phyloP scores from a whole-genome alignment of 2,329 filamentous ascomycete genomes.

The Pseudonectria foliicola region DNA sequence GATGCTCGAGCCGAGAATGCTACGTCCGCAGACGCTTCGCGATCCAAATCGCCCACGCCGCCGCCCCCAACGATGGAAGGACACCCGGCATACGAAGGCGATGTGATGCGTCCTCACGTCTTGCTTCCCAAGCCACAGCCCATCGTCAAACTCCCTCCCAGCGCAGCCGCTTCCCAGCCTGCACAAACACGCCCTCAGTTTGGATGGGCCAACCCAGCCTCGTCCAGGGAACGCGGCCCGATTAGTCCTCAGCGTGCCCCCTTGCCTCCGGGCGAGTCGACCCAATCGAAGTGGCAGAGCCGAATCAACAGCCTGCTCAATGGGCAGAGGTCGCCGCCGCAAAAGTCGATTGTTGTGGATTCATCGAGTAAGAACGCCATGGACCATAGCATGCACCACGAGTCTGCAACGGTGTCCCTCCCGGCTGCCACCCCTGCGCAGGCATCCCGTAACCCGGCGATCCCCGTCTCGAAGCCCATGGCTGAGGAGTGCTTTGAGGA shows the following conservation, averaged over 20 bases:
- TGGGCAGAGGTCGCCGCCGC: slow-evolving; percentile 53
- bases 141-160: slow-evolving; percentile 73
- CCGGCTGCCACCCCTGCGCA: slow-evolving; percentile 28
- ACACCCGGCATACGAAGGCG: slow-evolving; percentile 66
- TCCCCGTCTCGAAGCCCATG: slow-evolving; percentile 57
- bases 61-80: slow-evolving; percentile 64
- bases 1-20: slow-evolving; percentile 39
- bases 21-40: slow-evolving; percentile 29
- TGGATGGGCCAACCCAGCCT: slow-evolving; percentile 29
- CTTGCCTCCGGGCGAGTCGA: slow-evolving; percentile 27
- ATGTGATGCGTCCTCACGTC: slow-evolving; percentile 58
- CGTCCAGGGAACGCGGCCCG: slow-evolving; percentile 25
- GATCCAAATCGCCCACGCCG: slow-evolving; percentile 56
- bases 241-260: slow-evolving; percentile 16
- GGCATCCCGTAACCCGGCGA: slow-evolving; percentile 33
- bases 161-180: slow-evolving; percentile 20
- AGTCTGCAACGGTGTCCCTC: slow-evolving; percentile 64
- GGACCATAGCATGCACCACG: slow-evolving; percentile 43
- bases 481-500: slow-evolving; percentile 77
- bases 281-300: slow-evolving; percentile 62
- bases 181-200: slow-evolving; percentile 21
- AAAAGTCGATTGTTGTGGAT: slow-evolving; percentile 55
- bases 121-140: slow-evolving; percentile 63
- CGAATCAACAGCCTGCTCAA: slow-evolving; percentile 74
- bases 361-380: slow-evolving; percentile 61